Evolutionary conservation across 2,329 filamentous ascomycete genomes (phyloP), one percentile per base, ranked within the genome.

Genomic region (Trichophyton verrucosum): DNA sequence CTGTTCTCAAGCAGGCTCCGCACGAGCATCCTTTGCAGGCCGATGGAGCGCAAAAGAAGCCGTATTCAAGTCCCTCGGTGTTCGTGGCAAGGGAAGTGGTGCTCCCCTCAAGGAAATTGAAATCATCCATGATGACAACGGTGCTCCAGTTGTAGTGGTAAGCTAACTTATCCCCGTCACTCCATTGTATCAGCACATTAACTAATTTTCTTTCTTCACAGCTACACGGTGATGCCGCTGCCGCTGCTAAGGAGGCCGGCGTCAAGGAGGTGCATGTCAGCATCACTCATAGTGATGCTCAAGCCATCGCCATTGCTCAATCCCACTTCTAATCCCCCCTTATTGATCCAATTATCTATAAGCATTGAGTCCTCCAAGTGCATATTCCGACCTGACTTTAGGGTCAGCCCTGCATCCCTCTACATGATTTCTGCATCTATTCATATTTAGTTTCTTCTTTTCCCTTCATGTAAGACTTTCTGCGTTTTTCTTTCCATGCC

Each of bases 1-100:
- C 79, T 99, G 95, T 80, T 81, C 81, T 65, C 84, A 86, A 70
- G 86, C 89, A 15, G 78, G 90, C 4, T 86, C 83, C 71, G 88
- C 91, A 1, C 89, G 90, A 71, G 89, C 91, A 66, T 95, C 90
- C 58, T 99, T 96, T 75, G 90, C 92, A 3, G 94, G 94, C 57
- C 86, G 91, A 67, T 99, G 94, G 94, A 92, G 87, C 69, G 94
- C 94, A 40, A 99, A 99, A 80, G 94, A 99, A 59, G 94, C 94
- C 30, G 91, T 99, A 0, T 99, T 99, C 82, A 99, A 99, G 83
- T 91, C 89, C 42, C 81, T 99, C 13, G 91, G 91, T 66, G 91
- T 97, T 11, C 78, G 82, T 67, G 87, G 91, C 75, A 86, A 88
- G 76, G 94, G 94, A 64, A 91, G 88, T 8, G 94, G 95, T 65